Evolutionary conservation across 805 yeast species (phyloP).

Genomic region (Dipodascus geniculatus): DNA sequence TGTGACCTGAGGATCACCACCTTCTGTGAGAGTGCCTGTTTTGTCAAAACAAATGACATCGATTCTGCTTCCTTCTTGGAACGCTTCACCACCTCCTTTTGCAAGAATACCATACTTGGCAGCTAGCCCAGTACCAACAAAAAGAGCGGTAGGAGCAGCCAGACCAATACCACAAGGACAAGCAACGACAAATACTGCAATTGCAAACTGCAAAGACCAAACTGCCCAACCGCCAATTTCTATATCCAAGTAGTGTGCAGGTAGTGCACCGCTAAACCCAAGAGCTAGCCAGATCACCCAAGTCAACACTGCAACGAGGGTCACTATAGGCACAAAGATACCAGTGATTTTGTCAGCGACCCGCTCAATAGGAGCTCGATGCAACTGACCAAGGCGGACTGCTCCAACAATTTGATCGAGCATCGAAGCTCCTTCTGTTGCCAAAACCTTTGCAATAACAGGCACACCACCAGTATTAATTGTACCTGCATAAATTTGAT

Average conservation of each 20-base stretch:
- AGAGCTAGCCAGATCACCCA: constrained; percentile 61
- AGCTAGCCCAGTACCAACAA: constrained; percentile 69
- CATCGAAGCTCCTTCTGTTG: constrained; percentile 52
- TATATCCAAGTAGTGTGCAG: constrained; percentile 43
- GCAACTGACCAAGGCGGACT: constrained; percentile 62
- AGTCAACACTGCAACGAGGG: constrained; percentile 44
- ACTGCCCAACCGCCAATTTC: constrained; percentile 66
- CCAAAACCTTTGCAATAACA: constrained; percentile 41
- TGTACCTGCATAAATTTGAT: constrained; percentile 63
- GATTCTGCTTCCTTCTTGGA: constrained; percentile 60
- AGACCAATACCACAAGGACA: constrained; percentile 81
- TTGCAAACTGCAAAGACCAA: constrained; percentile 69
- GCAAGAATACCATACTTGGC: constrained; percentile 68
- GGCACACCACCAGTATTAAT: constrained; percentile 48
- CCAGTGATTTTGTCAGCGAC: constrained; percentile 60
- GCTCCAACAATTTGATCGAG: constrained; percentile 58
- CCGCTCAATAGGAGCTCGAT: constrained; percentile 63
- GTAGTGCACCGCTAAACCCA: constrained; percentile 44
- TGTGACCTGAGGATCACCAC: constrained; percentile 48
- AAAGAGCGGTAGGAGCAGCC: constrained; percentile 76
- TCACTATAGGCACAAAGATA: constrained; percentile 60
- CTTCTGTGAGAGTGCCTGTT: constrained; percentile 63
- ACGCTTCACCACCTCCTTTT: constrained; percentile 73
- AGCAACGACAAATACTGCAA: constrained; percentile 71
- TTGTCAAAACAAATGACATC: constrained; percentile 65